Evolutionary conservation across 1,284 basidiomycete genomes (phyloP).

Genomic region (Cerrena zonata): DNA sequence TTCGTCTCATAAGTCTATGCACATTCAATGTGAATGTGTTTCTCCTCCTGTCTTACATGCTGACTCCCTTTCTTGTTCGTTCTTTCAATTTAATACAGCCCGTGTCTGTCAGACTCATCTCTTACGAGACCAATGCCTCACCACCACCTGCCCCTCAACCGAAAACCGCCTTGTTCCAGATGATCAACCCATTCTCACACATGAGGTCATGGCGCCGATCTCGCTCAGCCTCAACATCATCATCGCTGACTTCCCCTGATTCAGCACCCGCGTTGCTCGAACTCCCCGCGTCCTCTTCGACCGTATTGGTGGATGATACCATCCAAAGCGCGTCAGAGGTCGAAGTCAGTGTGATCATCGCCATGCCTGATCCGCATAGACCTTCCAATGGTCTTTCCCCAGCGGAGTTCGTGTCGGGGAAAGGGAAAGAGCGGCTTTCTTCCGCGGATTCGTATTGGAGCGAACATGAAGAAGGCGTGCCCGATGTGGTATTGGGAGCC

Average conservation of each 20-base stretch:
- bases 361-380: conserved; percentile 49
- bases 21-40: not conserved
- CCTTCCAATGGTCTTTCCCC: conserved; percentile 12
- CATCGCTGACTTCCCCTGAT: not conserved
- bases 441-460: conserved; percentile 12
- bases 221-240: not conserved
- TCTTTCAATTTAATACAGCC: not conserved
- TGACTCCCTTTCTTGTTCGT: not conserved
- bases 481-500: conserved; percentile 43
- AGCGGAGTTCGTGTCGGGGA: conserved; percentile 3
- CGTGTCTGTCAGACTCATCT: conserved; percentile 1
- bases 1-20: not conserved
- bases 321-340: conserved; percentile 18
- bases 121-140: not conserved
- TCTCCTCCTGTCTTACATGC: not conserved
- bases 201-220: not conserved
- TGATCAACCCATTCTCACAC: not conserved
- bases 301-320: not conserved
- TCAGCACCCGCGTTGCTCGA: too few relatives aligned
- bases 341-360: conserved; percentile 55
- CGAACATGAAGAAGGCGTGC: conserved; percentile 36
- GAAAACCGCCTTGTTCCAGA: not conserved
- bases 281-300: not conserved
- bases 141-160: not conserved
- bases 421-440: not conserved